phyloP scores from a whole-genome alignment of 2,329 filamentous ascomycete genomes.

The Diplodia corticola region DNA sequence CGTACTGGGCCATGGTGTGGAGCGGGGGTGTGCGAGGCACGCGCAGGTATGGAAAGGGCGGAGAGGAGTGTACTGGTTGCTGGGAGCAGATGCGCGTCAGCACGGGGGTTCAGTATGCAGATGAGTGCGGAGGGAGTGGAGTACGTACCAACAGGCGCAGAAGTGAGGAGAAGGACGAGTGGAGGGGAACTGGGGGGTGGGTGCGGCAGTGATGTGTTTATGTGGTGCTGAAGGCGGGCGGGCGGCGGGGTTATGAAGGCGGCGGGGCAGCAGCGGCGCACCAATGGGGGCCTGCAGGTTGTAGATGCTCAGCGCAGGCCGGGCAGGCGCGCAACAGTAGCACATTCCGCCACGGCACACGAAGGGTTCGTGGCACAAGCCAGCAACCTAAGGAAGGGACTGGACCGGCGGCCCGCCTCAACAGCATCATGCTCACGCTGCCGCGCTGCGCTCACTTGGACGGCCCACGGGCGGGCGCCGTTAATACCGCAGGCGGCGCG shows the following conservation, averaged over 20 bases:
- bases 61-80: background rate
- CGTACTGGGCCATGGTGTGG: constrained; percentile 27
- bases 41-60: background rate
- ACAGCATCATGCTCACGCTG: constrained; percentile 12
- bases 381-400: constrained; percentile 1
- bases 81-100: background rate
- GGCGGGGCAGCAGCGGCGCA: constrained; percentile 9
- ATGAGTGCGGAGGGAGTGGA: constrained; percentile 4
- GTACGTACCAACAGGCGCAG: background rate
- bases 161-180: constrained; percentile 8
- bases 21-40: background rate
- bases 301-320: constrained; percentile 8
- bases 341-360: constrained; percentile 4
- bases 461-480: constrained; percentile 2
- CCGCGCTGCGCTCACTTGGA: background rate
- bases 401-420: constrained; percentile 14
- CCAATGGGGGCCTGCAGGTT: constrained; percentile 5
- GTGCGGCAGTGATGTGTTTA: constrained; percentile 15
- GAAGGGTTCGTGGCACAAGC: constrained; percentile 12
- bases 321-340: constrained; percentile 1
- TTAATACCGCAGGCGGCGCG: constrained; percentile 10
- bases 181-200: constrained; percentile 16
- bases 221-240: constrained; percentile 12
- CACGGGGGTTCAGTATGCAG: background rate
- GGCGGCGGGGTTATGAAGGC: constrained; percentile 18